Percentiles rank a stretch among this genome's conserved stretches.
Evolutionary conservation across 495 filamentous ascomycete genomes (phyloP).

Genomic region (Bacidia gigantensis): DNA sequence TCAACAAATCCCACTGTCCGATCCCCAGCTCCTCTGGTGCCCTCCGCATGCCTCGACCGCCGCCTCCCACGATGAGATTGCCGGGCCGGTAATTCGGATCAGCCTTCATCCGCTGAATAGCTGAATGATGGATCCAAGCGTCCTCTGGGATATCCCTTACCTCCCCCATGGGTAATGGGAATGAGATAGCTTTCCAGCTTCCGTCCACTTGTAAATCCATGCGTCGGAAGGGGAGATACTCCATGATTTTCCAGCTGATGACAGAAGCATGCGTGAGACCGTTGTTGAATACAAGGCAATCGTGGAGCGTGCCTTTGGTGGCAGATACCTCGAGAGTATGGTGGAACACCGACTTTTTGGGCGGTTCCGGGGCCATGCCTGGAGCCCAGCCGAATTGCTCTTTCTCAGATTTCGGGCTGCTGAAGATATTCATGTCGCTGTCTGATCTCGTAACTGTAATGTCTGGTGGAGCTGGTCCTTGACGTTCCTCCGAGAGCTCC

Average conservation of each 20-base stretch:
- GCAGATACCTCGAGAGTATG: slow-evolving; percentile 42
- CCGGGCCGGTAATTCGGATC: slow-evolving; percentile 59
- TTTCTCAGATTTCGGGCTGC: slow-evolving; percentile 10
- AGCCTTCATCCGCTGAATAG: slow-evolving; percentile 56
- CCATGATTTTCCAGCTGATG: slow-evolving; percentile 68
- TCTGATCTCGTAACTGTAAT: slow-evolving; percentile 11
- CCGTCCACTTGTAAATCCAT: slow-evolving; percentile 68
- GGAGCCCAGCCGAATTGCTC: slow-evolving; percentile 11
- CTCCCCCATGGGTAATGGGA: slow-evolving; percentile 70
- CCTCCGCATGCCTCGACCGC: slow-evolving; percentile 50
- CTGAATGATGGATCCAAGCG: slow-evolving; percentile 58
- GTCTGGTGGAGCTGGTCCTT: background rate
- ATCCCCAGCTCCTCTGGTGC: slow-evolving; percentile 52
- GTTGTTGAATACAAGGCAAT: slow-evolving; percentile 55
- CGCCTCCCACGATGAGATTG: slow-evolving; percentile 69
- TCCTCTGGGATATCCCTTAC: slow-evolving; percentile 64
- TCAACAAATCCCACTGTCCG: slow-evolving; percentile 58
- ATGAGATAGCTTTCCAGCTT: slow-evolving; percentile 67
- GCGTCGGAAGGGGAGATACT: slow-evolving; percentile 70
- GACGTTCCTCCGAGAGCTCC: background rate
- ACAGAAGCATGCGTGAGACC: slow-evolving; percentile 46
- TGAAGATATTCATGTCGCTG: slow-evolving; percentile 8
- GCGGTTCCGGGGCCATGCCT: slow-evolving; percentile 12
- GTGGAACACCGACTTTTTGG: slow-evolving; percentile 31
- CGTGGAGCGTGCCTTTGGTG: slow-evolving; percentile 54